Percentiles rank a stretch among this genome's conserved stretches.
Evolutionary conservation across 768 basidiomycete genomes (phyloP).

Genomic region (Lactifluus hygrophoroides): DNA sequence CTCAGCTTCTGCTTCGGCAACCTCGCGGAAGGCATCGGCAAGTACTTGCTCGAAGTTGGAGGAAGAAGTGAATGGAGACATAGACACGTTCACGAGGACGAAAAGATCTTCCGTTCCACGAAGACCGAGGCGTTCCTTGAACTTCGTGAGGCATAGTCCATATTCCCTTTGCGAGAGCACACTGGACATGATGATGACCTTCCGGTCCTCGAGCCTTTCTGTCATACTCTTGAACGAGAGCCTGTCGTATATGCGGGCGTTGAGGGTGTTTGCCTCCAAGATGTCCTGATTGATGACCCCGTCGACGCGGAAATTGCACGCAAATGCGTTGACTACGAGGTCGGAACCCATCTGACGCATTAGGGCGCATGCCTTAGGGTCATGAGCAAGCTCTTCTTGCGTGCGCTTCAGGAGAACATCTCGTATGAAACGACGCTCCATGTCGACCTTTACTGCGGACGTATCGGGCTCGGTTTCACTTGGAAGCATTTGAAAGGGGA

Average conservation of each 20-base stretch:
- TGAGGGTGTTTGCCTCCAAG: constrained; percentile 35
- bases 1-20: constrained; percentile 30
- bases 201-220: constrained; percentile 22
- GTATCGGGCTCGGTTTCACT: constrained; percentile 23
- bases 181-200: constrained; percentile 26
- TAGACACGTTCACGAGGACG: constrained; percentile 32
- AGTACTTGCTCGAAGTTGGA: constrained; percentile 27
- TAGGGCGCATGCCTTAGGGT: constrained; percentile 9
- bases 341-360: constrained; percentile 25
- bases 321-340: constrained; percentile 38
- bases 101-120: constrained; percentile 28
- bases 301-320: constrained; percentile 34
- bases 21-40: constrained; percentile 28
- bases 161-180: constrained; percentile 29
- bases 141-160: constrained; percentile 28
- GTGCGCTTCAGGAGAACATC: constrained; percentile 13
- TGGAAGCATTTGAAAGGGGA: constrained; percentile 34
- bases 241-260: constrained; percentile 31
- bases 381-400: constrained; percentile 14
- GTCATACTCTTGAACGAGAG: constrained; percentile 29
- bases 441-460: constrained; percentile 22
- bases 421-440: constrained; percentile 19
- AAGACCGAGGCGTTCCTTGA: constrained; percentile 33
- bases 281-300: constrained; percentile 31
- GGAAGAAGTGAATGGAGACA: constrained; percentile 31